Evolutionary conservation across 139 green algal species (phyloP).

Genomic region (Chlamydomonas sp.): DNA sequence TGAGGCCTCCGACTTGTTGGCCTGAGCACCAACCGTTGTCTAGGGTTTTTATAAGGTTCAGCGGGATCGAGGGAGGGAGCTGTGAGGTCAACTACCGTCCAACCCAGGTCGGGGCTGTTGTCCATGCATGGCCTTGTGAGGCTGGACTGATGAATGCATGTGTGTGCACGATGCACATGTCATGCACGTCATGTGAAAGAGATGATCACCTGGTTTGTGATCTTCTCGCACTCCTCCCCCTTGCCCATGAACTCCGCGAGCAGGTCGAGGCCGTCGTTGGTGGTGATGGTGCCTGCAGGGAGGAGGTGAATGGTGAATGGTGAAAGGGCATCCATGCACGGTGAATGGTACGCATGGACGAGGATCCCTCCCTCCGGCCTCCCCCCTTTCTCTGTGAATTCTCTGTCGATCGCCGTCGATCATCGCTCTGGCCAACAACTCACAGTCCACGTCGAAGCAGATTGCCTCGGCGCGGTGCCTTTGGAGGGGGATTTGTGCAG

Average conservation of each 20-base stretch:
- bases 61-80: no score
- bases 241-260: conserved; percentile 64
- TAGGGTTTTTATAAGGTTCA: no score
- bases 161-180: neutral
- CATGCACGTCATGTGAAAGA: neutral
- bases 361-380: neutral
- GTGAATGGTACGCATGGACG: neutral
- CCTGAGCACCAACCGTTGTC: neutral
- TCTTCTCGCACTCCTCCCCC: conserved; percentile 35
- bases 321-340: neutral
- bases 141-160: neutral
- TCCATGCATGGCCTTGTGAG: no score
- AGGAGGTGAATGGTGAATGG: neutral
- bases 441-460: conserved; percentile 23
- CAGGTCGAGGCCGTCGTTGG: conserved; percentile 58
- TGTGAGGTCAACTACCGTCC: no score
- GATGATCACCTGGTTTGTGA: conserved; percentile 42
- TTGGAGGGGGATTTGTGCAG: no score
- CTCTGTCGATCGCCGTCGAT: no score
- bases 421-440: no score
- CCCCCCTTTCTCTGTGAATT: neutral
- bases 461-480: no score
- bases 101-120: no score
- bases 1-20: neutral
- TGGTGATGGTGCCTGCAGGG: conserved; percentile 41